Base-by-base conservation (phyloP, 345 rosid species). In the Syzygium aqueum region DNA sequence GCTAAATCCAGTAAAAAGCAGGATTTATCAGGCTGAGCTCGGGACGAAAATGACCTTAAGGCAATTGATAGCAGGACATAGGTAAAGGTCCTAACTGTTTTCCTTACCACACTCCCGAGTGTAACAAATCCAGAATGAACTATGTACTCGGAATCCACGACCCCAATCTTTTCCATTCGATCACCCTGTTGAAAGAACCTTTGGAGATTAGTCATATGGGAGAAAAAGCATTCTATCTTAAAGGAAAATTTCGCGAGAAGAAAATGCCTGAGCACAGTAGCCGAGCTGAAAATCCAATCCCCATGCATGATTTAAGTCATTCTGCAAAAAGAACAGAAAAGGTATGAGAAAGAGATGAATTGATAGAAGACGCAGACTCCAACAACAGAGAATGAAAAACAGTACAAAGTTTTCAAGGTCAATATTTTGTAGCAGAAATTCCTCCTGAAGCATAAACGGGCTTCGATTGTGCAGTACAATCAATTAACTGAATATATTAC, bases 251-350 rank as follows among this genome's bases (percentile, higher is more conserved):
- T 51, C 17, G 10, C 77, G 33, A 33, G 28, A 85, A 43, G 30
- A 51, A 85, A 30, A 78, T 89, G 86, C 98, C 97, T 95, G 98
- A 65, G 96, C 94, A 53, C 99, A 96, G 89, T 95, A 92, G 77
- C 99, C 97, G 23, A 96, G 96, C 89, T 90, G 94, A 89, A 91
- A 93, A 90, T 95, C 98, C 88, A 95, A 80, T 10, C 97, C 98
- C 99, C 99, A 95, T 43, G 94, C 96, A 33, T 91, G 94, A 87
- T 92, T 90, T 90, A 96, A 91, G 90, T 96, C 97, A 91, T 92
- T 96, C 98, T 96, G 91, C 78, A 16, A 83, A 90, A 73, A 33
- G n/a, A 11, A 51, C 84, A 9, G 13, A 8, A 51, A 27, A 53
- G 49, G 12, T 53, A 77, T 27, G 21, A 30, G 25, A 43, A 82